phyloP scores from a whole-genome alignment of 352 stramenopile species.

The Pythium folliculosum region DNA sequence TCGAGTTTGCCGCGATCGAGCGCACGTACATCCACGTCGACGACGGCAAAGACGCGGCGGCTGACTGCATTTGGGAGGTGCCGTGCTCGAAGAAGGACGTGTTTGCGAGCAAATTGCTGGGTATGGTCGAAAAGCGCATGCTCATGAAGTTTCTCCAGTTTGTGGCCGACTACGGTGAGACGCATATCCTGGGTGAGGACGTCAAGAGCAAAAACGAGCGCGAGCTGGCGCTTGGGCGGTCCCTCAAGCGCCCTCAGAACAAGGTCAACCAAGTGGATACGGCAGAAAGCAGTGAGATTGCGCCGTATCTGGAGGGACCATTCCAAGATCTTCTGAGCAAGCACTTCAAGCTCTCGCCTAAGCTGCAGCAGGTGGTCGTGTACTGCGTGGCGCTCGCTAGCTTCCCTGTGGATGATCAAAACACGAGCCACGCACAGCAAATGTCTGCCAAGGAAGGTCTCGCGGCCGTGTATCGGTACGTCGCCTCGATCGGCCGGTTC shows the following conservation, averaged over 20 bases:
- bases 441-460: constrained; percentile 43
- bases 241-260: constrained; percentile 86
- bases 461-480: constrained; percentile 33
- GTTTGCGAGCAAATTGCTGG: constrained; percentile 85
- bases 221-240: constrained; percentile 69
- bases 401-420: constrained; percentile 29
- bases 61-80: constrained; percentile 74
- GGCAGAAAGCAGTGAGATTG: constrained; percentile 28
- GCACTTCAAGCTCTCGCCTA: constrained; percentile 74
- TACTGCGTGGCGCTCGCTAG: constrained; percentile 83
- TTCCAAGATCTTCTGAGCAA: constrained; percentile 73
- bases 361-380: constrained; percentile 82
- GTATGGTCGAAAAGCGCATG: constrained; percentile 85
- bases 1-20: constrained; percentile 88
- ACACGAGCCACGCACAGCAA: constrained; percentile 35
- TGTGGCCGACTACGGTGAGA: constrained; percentile 83
- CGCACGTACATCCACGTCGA: constrained; percentile 76
- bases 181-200: constrained; percentile 68
- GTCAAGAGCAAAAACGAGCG: constrained; percentile 87
- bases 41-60: constrained; percentile 1
- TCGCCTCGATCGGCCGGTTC: constrained; percentile 85
- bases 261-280: constrained; percentile 57
- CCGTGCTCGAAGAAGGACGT: constrained; percentile 91
- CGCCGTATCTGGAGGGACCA: constrained; percentile 45
- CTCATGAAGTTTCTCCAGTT: constrained; percentile 93